These are phyloP conservation scores for Fusarium bactridioides DNA, from an alignment of 2,329 filamentous ascomycete genomes.

Conservation along the genomic window DNA sequence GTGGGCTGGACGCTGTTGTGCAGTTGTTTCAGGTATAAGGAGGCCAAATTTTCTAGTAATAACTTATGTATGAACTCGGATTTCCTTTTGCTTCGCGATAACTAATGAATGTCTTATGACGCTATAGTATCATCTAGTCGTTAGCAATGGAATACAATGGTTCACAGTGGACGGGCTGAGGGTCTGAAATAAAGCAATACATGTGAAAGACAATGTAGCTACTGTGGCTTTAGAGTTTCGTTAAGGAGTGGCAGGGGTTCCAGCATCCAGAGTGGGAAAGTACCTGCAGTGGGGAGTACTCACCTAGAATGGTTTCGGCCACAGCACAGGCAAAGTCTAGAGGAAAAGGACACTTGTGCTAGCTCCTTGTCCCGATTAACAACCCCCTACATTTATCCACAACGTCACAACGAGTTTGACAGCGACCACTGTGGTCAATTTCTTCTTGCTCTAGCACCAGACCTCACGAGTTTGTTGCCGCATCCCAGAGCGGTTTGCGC, in stretches of 20 bases:
- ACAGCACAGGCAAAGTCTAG: background rate
- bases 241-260: slow-evolving; percentile 14
- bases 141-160: background rate
- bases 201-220: slow-evolving; percentile 3
- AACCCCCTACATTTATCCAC: slow-evolving; percentile 38
- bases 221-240: slow-evolving; percentile 11
- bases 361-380: slow-evolving; percentile 34
- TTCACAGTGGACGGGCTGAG: no score
- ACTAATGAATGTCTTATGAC: background rate
- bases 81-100: background rate
- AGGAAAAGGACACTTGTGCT: slow-evolving; percentile 45
- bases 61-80: slow-evolving; percentile 38
- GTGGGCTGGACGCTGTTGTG: slow-evolving; percentile 45
- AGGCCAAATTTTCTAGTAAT: no score
- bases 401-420: slow-evolving; percentile 35
- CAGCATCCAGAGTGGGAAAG: slow-evolving; percentile 6
- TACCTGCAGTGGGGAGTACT: slow-evolving; percentile 36
- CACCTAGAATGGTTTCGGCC: slow-evolving; percentile 37
- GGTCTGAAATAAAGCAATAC: no score
- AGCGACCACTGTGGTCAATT: slow-evolving; percentile 33
- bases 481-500: slow-evolving; percentile 32
- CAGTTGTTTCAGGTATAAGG: slow-evolving; percentile 46
- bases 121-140: background rate
- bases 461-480: slow-evolving; percentile 20
- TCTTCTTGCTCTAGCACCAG: background rate